Conservation (phyloP, 495 filamentous ascomycete species). For the Elasticomyces elasticus region DNA sequence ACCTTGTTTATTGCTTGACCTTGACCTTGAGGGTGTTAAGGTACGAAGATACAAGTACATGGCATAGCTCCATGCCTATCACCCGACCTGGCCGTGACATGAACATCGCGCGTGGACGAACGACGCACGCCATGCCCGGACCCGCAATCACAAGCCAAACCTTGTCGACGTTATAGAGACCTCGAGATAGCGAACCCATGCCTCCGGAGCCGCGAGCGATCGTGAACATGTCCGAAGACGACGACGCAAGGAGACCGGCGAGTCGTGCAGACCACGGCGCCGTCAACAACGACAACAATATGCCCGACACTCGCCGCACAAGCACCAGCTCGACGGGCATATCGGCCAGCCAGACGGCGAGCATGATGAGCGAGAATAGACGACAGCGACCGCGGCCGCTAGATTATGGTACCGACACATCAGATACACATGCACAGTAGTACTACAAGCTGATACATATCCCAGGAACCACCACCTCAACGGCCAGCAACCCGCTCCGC, state of each 20-base stretch:
- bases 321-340: constrained; percentile 14
- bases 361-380: constrained; percentile 2
- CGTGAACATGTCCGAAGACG: background rate
- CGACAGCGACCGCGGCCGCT: constrained; percentile 8
- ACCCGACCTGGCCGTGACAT: too few species aligned
- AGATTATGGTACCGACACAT: constrained; percentile 13
- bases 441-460: too few species aligned
- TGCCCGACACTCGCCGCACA: constrained; percentile 12
- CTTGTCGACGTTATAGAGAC: too few species aligned
- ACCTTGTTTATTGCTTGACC: too few species aligned
- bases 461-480: too few species aligned
- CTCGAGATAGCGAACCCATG: background rate
- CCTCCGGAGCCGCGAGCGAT: background rate
- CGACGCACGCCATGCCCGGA: too few species aligned
- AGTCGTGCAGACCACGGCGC: background rate
- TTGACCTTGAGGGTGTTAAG: too few species aligned
- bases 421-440: too few species aligned
- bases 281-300: background rate
- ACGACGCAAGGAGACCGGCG: background rate
- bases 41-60: too few species aligned
- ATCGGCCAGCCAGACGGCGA: constrained; percentile 7
- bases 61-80: background rate
- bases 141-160: too few species aligned
- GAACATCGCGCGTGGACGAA: too few species aligned
- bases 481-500: too few species aligned